Evolutionary conservation across 176 grass and related monocot species (phyloP), one percentile per base, ranked within the genome.

Genomic region (Metroxylon sagu): DNA sequence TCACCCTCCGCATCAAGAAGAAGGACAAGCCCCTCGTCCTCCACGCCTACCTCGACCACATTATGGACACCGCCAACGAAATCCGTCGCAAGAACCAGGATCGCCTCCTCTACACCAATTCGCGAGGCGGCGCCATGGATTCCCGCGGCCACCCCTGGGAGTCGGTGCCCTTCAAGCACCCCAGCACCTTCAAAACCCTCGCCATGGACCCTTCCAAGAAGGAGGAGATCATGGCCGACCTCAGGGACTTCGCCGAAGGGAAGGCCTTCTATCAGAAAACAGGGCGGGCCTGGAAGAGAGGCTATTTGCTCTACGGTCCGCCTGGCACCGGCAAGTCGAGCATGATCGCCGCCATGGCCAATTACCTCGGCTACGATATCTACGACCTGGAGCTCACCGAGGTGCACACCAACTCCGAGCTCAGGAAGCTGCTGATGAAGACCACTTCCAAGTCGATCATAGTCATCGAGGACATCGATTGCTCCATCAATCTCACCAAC

Each of bases 401-500:
- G 79, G 90, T 95, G 15, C 19, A 84, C 56, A 81, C 76, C 73
- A 95, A 95, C 70, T 77, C 90, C 0, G 90, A 95, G 63, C 85
- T 95, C 15, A 76, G 90, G 16, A 95, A 89, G 80, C 90, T 89
- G 52, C 77, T 95, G 0, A 95, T 95, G 85, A 89, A 83, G 70
- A 95, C 90, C 0, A 89, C 82, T 15, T 69, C 85, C 16, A 95
- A 95, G 54, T 95, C 90, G 39, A 86, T 95, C 59, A 95, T 95
- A 19, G 90, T 95, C 8, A 95, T 95, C 64, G 90, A 95, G 65
- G 90, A 95, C 80, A 95, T 95, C 19, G 90, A 95, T 56, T 95
- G 90, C 70, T 89, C 90, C 49, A 71, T 95, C 23, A 81, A 95
- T 35, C 74, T 95, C 49, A 76, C 85, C 43, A 89, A 85, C 71